Conservation (phyloP, 192 early-diverging fungal genomes). For the Mortierella claussenii region DNA sequence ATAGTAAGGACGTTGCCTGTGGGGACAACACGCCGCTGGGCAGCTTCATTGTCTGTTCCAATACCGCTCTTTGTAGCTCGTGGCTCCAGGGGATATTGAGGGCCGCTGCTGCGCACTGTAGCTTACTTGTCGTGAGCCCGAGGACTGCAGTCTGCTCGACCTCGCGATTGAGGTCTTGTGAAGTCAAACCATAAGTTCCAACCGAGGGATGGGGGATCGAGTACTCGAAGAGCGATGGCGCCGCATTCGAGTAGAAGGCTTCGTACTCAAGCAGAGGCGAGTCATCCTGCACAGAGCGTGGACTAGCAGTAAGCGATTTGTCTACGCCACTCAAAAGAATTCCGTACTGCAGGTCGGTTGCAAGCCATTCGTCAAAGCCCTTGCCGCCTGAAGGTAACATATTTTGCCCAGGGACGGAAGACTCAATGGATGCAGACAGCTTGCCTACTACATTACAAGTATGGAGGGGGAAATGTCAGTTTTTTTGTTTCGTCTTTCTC, state of each 20-base stretch:
- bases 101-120: conserved; percentile 23
- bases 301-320: conserved; percentile 6
- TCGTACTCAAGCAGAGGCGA: conserved; percentile 16
- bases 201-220: no score
- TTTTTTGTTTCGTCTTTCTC: not conserved
- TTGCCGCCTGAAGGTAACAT: conserved; percentile 8
- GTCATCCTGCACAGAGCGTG: conserved; percentile 1
- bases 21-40: not conserved
- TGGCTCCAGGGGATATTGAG: conserved; percentile 36
- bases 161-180: not conserved
- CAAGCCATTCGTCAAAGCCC: conserved; percentile 36
- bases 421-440: conserved; percentile 26
- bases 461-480: not conserved
- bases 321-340: conserved; percentile 11
- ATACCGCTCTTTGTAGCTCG: conserved; percentile 8
- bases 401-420: not conserved
- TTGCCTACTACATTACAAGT: conserved; percentile 16
- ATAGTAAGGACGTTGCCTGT: not conserved
- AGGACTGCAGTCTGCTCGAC: not conserved
- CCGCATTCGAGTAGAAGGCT: not conserved
- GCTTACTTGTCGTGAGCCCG: conserved; percentile 1
- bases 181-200: no score
- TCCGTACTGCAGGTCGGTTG: conserved; percentile 19
- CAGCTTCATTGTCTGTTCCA: conserved; percentile 1
- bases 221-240: conserved; percentile 10